Conservation (phyloP, 352 stramenopile genomes). For the Pythium pyrilobum region DNA sequence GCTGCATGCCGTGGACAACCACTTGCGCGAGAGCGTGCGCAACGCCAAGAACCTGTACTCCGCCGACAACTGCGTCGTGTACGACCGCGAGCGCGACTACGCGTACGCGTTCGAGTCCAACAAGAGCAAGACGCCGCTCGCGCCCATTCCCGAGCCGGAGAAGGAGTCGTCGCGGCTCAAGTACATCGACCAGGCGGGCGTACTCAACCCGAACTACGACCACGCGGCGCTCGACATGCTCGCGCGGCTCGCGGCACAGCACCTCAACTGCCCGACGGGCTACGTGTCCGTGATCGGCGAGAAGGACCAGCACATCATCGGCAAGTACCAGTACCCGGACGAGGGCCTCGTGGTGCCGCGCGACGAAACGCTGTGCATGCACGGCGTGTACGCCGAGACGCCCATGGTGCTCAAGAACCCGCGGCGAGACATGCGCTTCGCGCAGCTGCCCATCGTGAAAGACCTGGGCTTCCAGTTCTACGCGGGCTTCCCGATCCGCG, state of each 20-base stretch:
- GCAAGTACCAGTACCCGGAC: slow-evolving; percentile 33
- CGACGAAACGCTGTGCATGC: slow-evolving; percentile 48
- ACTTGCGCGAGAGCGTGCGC: slow-evolving; percentile 26
- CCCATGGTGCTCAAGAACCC: slow-evolving; percentile 56
- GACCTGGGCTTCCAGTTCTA: slow-evolving; percentile 55
- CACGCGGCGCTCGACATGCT: slow-evolving; percentile 38
- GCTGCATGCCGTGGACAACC: slow-evolving; percentile 25
- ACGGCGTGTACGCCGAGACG: slow-evolving; percentile 51
- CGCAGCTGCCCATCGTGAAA: slow-evolving; percentile 34
- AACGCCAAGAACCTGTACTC: slow-evolving; percentile 15
- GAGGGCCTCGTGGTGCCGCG: slow-evolving; percentile 25
- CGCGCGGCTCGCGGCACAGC: slow-evolving; percentile 40
- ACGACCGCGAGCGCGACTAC: slow-evolving; percentile 41
- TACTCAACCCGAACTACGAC: slow-evolving; percentile 36
- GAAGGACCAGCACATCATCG: slow-evolving; percentile 37
- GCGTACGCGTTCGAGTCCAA: slow-evolving; percentile 28
- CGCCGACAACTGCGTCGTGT: slow-evolving; percentile 21
- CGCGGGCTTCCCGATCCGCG: slow-evolving; percentile 47
- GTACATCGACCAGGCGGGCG: slow-evolving; percentile 38
- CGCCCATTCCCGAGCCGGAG: slow-evolving; percentile 25
- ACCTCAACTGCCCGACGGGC: slow-evolving; percentile 45
- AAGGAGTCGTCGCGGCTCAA: slow-evolving; percentile 39
- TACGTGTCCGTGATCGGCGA: slow-evolving; percentile 53
- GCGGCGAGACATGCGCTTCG: slow-evolving; percentile 52
- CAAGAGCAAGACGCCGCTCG: slow-evolving; percentile 36